Evolutionary conservation across 768 basidiomycete genomes (phyloP).

Genomic region (Pleurotus djamor): DNA sequence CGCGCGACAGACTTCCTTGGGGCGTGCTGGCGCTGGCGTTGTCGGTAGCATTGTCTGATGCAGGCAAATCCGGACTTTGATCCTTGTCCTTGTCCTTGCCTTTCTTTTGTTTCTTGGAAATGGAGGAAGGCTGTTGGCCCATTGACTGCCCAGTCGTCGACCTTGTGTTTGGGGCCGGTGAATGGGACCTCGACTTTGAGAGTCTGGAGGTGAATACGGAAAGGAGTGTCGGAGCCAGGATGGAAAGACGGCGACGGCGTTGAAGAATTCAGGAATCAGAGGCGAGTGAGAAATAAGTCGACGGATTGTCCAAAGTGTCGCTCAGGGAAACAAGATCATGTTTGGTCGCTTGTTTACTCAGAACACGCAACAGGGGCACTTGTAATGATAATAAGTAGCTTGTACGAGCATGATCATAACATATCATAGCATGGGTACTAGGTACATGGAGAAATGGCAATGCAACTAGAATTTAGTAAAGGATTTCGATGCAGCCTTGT

Average conservation of each 20-base stretch:
- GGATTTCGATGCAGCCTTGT: slow-evolving; percentile 85
- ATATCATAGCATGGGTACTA: slow-evolving; percentile 13
- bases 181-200: slow-evolving; percentile 70
- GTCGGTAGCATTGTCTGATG: slow-evolving; percentile 38
- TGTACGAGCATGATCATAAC: slow-evolving; percentile 17
- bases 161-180: slow-evolving; percentile 48
- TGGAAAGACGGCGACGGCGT: slow-evolving; percentile 21
- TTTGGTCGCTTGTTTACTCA: slow-evolving; percentile 3
- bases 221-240: slow-evolving; percentile 82
- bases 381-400: slow-evolving; percentile 18
- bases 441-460: slow-evolving; percentile 9
- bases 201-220: slow-evolving; percentile 73
- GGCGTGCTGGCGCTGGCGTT: slow-evolving; percentile 34
- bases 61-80: slow-evolving; percentile 25
- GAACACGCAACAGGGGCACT: slow-evolving; percentile 2
- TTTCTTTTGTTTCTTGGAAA: slow-evolving; percentile 69
- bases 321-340: slow-evolving; percentile 4
- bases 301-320: neutral
- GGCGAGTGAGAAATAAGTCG: slow-evolving; percentile 9
- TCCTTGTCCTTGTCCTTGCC: slow-evolving; percentile 71
- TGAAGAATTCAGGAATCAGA: neutral
- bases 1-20: slow-evolving; percentile 42
- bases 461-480: slow-evolving; percentile 87
- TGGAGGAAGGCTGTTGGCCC: slow-evolving; percentile 75
- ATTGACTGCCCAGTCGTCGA: slow-evolving; percentile 48